Evolutionary conservation across 1,139 yeast genomes (phyloP).

Genomic region (Yamadazyma diddensiae): DNA sequence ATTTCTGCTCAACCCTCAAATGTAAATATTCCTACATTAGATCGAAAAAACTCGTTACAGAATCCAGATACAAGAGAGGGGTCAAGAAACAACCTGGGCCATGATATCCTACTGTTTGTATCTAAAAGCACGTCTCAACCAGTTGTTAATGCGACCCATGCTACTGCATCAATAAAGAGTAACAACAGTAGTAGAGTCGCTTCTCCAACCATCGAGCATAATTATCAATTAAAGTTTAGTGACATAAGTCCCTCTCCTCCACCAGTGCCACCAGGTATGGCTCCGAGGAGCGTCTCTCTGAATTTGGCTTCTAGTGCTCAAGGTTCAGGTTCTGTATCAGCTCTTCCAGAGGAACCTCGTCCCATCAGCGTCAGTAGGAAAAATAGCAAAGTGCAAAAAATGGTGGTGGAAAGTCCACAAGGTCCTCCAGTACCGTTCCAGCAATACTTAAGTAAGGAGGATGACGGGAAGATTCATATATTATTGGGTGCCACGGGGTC

Average conservation of each 20-base stretch:
- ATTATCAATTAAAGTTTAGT: conserved; percentile 7
- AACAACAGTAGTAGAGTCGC: conserved; percentile 14
- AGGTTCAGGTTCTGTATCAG: not conserved
- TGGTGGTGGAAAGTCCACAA: conserved; percentile 49
- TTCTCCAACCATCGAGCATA: conserved; percentile 12
- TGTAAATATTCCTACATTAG: conserved; percentile 17
- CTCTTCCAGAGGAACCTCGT: conserved; percentile 1
- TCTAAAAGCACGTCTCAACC: conserved; percentile 10
- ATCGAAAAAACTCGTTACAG: conserved; percentile 13
- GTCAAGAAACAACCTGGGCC: conserved; percentile 15
- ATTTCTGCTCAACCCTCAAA: conserved; percentile 45
- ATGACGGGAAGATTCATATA: conserved; percentile 81
- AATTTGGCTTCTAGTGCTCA: conserved; percentile 2
- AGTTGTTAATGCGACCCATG: conserved; percentile 7
- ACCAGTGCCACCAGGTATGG: conserved; percentile 15
- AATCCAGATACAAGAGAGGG: conserved; percentile 5
- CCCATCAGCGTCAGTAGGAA: conserved; percentile 27
- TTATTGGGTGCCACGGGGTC: conserved; percentile 93
- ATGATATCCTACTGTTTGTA: conserved; percentile 14
- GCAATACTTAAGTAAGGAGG: conserved; percentile 65
- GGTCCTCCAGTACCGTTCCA: conserved; percentile 76
- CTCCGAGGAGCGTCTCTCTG: conserved; percentile 1
- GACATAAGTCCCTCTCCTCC: conserved; percentile 14
- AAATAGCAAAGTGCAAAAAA: conserved; percentile 29
- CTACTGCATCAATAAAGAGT: conserved; percentile 5